These are phyloP conservation scores for Dimocarpus longan DNA, from an alignment of 345 rosid species.

Conservation along the genomic window DNA sequence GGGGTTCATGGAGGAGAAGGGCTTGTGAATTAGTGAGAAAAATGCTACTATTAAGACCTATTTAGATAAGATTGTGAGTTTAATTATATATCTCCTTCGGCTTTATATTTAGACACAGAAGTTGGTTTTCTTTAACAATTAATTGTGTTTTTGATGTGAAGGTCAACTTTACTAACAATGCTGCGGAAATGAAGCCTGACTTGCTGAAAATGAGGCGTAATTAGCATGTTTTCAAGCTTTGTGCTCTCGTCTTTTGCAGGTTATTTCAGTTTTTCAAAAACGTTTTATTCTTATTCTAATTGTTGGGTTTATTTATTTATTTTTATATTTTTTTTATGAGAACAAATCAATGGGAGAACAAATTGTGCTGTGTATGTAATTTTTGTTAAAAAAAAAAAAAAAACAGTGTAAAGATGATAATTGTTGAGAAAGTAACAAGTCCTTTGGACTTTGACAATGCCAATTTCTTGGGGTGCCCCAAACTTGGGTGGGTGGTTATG, in stretches of 20 bases:
- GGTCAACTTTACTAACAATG: slow-evolving; percentile 57
- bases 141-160: slow-evolving; percentile 5
- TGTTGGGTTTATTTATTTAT: too few relatives aligned
- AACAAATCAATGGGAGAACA: too few relatives aligned
- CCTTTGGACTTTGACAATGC: background rate
- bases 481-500: too few relatives aligned
- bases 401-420: background rate
- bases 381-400: too few relatives aligned
- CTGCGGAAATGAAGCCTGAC: slow-evolving; percentile 68
- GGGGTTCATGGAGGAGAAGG: too few relatives aligned
- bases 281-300: background rate
- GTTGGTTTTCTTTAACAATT: background rate
- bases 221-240: slow-evolving; percentile 60
- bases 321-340: background rate
- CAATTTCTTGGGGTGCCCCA: background rate
- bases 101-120: background rate
- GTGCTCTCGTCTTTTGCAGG: slow-evolving; percentile 82
- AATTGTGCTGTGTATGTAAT: background rate
- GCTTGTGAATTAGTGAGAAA: too few relatives aligned
- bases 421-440: background rate
- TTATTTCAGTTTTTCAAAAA: slow-evolving; percentile 3
- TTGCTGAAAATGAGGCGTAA: slow-evolving; percentile 68
- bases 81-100: too few relatives aligned
- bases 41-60: too few relatives aligned
- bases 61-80: too few relatives aligned